Percentiles rank a stretch among this genome's conserved stretches.
These are phyloP conservation scores for Coemansia javaensis DNA, from an alignment of 192 early-diverging fungal genomes.

Conservation along the genomic window DNA sequence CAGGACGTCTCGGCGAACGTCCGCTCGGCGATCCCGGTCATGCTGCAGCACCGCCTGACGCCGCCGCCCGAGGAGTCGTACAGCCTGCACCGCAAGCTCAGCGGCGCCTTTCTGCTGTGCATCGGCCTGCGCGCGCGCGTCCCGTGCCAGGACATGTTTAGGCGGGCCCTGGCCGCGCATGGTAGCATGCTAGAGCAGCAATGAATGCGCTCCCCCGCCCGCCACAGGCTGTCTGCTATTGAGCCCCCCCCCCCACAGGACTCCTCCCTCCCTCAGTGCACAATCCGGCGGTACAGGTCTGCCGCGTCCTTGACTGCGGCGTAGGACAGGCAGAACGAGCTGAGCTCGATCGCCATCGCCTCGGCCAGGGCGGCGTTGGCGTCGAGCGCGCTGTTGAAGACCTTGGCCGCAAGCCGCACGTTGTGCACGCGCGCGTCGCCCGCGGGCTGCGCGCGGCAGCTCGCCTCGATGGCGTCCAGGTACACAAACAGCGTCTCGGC, in stretches of 20 bases:
- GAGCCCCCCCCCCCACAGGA: too few species aligned
- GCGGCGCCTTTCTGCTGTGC: slow-evolving; percentile 88
- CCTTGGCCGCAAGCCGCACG: slow-evolving; percentile 25
- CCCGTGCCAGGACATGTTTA: slow-evolving; percentile 41
- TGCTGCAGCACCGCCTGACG: slow-evolving; percentile 88
- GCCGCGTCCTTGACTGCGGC: slow-evolving; percentile 36
- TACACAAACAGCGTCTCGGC: slow-evolving; percentile 26
- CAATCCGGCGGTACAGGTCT: slow-evolving; percentile 35
- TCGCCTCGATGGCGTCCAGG: slow-evolving; percentile 41
- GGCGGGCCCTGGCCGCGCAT: background rate
- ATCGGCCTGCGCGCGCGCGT: slow-evolving; percentile 68
- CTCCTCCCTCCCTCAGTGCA: too few species aligned
- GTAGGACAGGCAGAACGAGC: slow-evolving; percentile 42
- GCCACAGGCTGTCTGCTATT: too few species aligned
- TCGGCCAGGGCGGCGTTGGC: slow-evolving; percentile 14
- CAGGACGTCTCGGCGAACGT: slow-evolving; percentile 83
- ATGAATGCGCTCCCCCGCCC: too few species aligned
- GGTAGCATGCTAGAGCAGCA: too few species aligned
- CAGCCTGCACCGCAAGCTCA: slow-evolving; percentile 89
- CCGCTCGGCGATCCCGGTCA: slow-evolving; percentile 84
- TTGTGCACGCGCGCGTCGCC: slow-evolving; percentile 16
- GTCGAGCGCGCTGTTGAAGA: slow-evolving; percentile 21
- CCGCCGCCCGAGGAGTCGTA: slow-evolving; percentile 99
- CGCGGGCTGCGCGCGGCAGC: slow-evolving; percentile 17
- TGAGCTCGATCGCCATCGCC: slow-evolving; percentile 31